These are phyloP conservation scores for Lyophyllum decastes DNA, from an alignment of 768 basidiomycete genomes.

Conservation along the genomic window DNA sequence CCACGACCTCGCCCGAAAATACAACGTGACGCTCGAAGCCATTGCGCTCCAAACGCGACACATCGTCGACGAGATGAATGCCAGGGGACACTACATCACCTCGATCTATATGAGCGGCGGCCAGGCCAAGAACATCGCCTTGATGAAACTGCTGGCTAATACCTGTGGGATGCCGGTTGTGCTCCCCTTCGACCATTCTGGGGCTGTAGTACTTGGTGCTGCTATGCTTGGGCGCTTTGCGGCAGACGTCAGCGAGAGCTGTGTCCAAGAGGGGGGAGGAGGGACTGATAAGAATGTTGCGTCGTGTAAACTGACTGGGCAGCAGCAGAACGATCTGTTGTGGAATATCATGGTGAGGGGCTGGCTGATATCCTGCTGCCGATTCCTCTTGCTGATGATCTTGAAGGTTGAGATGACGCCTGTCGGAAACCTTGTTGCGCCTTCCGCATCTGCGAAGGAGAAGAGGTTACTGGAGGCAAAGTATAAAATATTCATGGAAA, in stretches of 20 bases:
- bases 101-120: slow-evolving; percentile 92
- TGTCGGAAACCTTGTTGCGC: slow-evolving; percentile 68
- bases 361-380: not conserved
- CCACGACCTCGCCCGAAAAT: slow-evolving; percentile 84
- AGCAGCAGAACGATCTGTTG: slow-evolving; percentile 64
- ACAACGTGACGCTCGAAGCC: slow-evolving; percentile 88
- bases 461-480: slow-evolving; percentile 84
- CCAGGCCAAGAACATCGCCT: slow-evolving; percentile 84
- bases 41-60: slow-evolving; percentile 94
- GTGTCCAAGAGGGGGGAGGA: slow-evolving; percentile 29
- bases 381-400: not conserved
- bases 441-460: slow-evolving; percentile 62
- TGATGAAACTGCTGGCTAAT: slow-evolving; percentile 91
- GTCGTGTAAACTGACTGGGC: no score
- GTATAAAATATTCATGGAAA: slow-evolving; percentile 90
- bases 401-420: slow-evolving; percentile 89
- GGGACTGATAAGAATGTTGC: slow-evolving; percentile 1
- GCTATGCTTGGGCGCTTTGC: slow-evolving; percentile 95
- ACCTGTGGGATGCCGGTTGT: slow-evolving; percentile 82
- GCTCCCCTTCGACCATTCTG: slow-evolving; percentile 72
- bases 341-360: slow-evolving; percentile 89
- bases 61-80: slow-evolving; percentile 90
- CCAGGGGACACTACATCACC: slow-evolving; percentile 76
- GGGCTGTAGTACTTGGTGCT: slow-evolving; percentile 88
- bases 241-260: slow-evolving; percentile 46